Evolutionary conservation across 2,329 filamentous ascomycete species (phyloP), one percentile per base, ranked within the genome.

Genomic region (Pyrenophora seminiperda): DNA sequence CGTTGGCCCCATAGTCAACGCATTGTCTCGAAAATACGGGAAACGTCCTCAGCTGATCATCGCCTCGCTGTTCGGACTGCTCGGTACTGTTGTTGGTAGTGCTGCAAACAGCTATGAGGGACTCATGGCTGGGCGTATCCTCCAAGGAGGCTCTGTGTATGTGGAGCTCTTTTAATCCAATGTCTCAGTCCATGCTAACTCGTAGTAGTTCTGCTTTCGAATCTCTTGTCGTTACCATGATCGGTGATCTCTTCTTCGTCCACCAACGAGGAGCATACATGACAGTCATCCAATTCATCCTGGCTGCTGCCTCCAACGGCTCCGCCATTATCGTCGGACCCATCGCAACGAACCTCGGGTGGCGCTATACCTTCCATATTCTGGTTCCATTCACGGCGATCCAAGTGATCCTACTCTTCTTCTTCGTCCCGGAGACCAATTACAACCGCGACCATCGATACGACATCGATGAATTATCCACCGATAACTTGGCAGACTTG

Each of bases 361-460:
- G 70, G 71, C 61, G 60, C 34, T 73, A 71, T 49, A 75, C 79
- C 0, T 77, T 80, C 55, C 73, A 77, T 30, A 77, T 79, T 51
- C 76, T 79, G 20, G 74, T 75, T 41, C 76, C 78, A 27, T 73
- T 79, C 50, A 75, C 77, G 13, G 77, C 75, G 1, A 53, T 76
- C 2, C 66, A 80, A 41, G 65, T 76, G 14, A 55, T 79, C 11
- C 62, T 77, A 2, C 73, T 80, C 14, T 64, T 79, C 45, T 69
- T 81, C 37, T 76, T 81, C 47, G 78, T 81, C 3, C 79, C 79
- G 0, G 79, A 82, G 58, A 81, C 80, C 13, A 74, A 75, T 1
- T 82, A 79, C 64, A 70, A 68, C 46, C 70, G 79, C 47, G 70
- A 73, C 39, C 68, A 66, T 31, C 58, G 64, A 2, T 70, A 68